Evolutionary conservation across 306 rosid genomes (phyloP).

Genomic region (Vicia faba): DNA sequence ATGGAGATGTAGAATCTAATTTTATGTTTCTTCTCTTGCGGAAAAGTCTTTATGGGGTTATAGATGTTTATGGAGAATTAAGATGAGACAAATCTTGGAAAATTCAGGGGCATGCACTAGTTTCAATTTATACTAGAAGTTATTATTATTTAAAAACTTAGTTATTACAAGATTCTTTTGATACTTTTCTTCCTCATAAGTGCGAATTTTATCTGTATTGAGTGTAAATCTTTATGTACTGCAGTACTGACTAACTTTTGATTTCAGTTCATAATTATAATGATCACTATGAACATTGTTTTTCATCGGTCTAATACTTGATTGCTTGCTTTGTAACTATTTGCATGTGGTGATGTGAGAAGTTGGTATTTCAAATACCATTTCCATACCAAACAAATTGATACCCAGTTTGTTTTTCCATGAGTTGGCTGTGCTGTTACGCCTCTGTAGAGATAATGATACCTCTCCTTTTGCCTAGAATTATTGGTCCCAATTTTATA

Average conservation of each 20-base stretch:
- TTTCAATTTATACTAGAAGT: neutral
- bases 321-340: conserved; percentile 14
- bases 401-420: neutral
- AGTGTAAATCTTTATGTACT: neutral
- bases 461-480: conserved; percentile 4
- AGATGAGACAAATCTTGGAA: too few relatives aligned
- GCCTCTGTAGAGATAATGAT: neutral
- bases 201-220: neutral
- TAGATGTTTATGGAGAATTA: conserved; percentile 5
- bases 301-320: conserved; percentile 18
- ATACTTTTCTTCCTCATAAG: neutral
- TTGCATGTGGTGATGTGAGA: conserved; percentile 15
- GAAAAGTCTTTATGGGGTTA: neutral
- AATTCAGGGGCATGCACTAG: neutral
- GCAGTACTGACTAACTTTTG: neutral
- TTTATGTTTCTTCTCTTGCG: neutral
- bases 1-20: neutral
- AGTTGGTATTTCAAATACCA: conserved; percentile 12
- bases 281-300: neutral
- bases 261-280: neutral
- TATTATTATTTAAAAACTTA: neutral
- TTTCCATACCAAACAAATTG: neutral
- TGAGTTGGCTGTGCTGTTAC: conserved; percentile 1
- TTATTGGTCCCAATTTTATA: conserved; percentile 5
- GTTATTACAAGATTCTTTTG: neutral